Evolutionary conservation across 257 asterid species (phyloP).

Genomic region (Euphrasia confusa): DNA sequence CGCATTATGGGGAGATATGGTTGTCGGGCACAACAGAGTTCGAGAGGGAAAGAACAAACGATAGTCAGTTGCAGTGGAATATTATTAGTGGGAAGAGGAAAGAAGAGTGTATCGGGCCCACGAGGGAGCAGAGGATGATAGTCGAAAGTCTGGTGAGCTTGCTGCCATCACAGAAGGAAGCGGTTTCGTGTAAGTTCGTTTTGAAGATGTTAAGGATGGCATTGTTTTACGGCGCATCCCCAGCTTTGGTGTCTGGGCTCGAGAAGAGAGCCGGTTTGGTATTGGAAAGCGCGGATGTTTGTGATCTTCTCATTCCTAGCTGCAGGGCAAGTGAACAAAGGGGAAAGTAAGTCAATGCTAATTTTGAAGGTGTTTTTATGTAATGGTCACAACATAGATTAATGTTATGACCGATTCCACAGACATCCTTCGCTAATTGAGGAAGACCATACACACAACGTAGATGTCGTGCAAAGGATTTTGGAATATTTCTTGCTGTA

Average conservation of each 20-base stretch:
- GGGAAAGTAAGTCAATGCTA: not conserved
- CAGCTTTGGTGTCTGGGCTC: not conserved
- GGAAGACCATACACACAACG: not conserved
- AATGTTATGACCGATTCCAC: not conserved
- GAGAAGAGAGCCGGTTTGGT: not conserved
- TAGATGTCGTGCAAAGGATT: slow-evolving; percentile 1
- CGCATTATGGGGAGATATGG: not conserved
- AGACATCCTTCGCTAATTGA: not conserved
- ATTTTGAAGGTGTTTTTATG: not conserved
- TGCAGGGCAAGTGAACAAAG: not conserved
- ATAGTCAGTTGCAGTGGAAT: not conserved
- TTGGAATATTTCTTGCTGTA: slow-evolving; percentile 3
- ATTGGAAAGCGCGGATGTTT: not conserved
- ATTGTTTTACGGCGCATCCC: not conserved
- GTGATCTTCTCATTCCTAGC: not conserved
- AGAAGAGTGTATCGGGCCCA: not conserved
- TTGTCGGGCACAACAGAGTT: not conserved
- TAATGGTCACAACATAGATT: not conserved
- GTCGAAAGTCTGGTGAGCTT: slow-evolving; percentile 5
- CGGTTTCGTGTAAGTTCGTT: not conserved
- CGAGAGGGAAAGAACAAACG: not conserved
- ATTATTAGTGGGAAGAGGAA: not conserved
- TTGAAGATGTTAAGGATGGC: not conserved
- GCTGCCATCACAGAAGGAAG: not conserved
- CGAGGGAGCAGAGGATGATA: not conserved